Conservation (phyloP, 192 early-diverging fungal species). For the Glomus cerebriforme region DNA sequence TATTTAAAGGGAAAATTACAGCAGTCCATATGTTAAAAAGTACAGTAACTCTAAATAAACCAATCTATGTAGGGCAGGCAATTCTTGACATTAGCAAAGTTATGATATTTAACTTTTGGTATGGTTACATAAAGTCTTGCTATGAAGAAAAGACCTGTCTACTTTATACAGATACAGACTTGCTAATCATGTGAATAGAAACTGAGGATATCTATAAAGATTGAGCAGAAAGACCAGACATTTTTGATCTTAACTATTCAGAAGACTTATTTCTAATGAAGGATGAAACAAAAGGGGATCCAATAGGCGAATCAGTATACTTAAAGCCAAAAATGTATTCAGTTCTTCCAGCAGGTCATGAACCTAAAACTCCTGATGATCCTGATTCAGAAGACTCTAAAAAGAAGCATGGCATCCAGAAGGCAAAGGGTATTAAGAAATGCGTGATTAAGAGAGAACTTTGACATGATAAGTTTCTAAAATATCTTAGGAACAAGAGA, state of each 20-base stretch:
- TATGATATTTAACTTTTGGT: too few relatives aligned
- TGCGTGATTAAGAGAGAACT: slow-evolving; percentile 24
- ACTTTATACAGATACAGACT: too few relatives aligned
- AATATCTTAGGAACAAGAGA: too few relatives aligned
- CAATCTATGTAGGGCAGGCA: slow-evolving; percentile 20
- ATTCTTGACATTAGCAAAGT: too few relatives aligned
- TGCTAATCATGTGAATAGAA: too few relatives aligned
- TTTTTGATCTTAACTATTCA: too few relatives aligned
- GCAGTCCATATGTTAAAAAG: slow-evolving; percentile 30
- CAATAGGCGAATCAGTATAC: slow-evolving; percentile 16
- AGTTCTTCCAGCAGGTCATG: too few relatives aligned
- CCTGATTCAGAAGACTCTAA: slow-evolving; percentile 23
- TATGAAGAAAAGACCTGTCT: too few relatives aligned
- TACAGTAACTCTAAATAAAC: slow-evolving; percentile 24
- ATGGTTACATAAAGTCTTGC: too few relatives aligned
- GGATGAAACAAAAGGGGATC: background rate
- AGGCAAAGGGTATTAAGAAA: slow-evolving; percentile 29
- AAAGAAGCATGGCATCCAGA: slow-evolving; percentile 24
- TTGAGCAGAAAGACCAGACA: too few relatives aligned
- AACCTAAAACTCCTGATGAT: slow-evolving; percentile 22
- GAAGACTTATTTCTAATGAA: too few relatives aligned
- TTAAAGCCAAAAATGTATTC: slow-evolving; percentile 32
- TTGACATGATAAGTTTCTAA: slow-evolving; percentile 26
- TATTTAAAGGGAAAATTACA: slow-evolving; percentile 17
- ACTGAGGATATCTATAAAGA: too few relatives aligned